A percentile compares a stretch with the other conserved stretches of the same genome.
Evolutionary conservation across 306 rosid species (phyloP).

Genomic region (Begonia masoniana): DNA sequence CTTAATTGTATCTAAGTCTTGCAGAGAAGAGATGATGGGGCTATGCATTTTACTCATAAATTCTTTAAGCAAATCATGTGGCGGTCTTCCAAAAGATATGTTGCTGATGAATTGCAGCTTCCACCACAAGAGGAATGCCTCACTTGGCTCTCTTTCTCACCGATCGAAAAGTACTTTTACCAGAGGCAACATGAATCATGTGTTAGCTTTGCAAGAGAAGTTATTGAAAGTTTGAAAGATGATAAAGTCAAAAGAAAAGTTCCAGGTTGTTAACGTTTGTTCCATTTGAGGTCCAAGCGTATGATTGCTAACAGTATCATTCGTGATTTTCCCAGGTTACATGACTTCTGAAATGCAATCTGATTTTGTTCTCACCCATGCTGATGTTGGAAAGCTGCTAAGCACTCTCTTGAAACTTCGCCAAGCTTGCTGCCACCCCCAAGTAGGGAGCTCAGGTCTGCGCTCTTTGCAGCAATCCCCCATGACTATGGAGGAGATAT

Average conservation of each 20-base stretch:
- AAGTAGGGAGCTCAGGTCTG: slow-evolving; percentile 92
- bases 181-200: slow-evolving; percentile 94
- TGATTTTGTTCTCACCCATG: slow-evolving; percentile 57
- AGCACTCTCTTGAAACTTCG: slow-evolving; percentile 88
- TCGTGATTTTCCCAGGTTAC: slow-evolving; percentile 27
- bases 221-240: slow-evolving; percentile 63
- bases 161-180: slow-evolving; percentile 88
- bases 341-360: slow-evolving; percentile 32
- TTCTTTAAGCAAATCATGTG: slow-evolving; percentile 86
- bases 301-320: background rate
- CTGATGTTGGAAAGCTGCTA: slow-evolving; percentile 83
- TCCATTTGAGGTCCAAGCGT: slow-evolving; percentile 19
- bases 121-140: slow-evolving; percentile 87
- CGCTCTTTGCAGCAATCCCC: slow-evolving; percentile 91
- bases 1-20: slow-evolving; percentile 9
- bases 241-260: slow-evolving; percentile 51
- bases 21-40: slow-evolving; percentile 71
- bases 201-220: slow-evolving; percentile 73
- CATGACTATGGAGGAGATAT: slow-evolving; percentile 95
- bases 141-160: slow-evolving; percentile 82
- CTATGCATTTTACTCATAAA: slow-evolving; percentile 64
- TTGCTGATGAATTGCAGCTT: slow-evolving; percentile 84
- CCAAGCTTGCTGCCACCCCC: slow-evolving; percentile 98
- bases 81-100: slow-evolving; percentile 77
- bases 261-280: slow-evolving; percentile 40